A percentile compares a stretch with the other conserved stretches of the same genome.
Conservation (phyloP, 345 rosid genomes). For the Hibiscus mutabilis region DNA sequence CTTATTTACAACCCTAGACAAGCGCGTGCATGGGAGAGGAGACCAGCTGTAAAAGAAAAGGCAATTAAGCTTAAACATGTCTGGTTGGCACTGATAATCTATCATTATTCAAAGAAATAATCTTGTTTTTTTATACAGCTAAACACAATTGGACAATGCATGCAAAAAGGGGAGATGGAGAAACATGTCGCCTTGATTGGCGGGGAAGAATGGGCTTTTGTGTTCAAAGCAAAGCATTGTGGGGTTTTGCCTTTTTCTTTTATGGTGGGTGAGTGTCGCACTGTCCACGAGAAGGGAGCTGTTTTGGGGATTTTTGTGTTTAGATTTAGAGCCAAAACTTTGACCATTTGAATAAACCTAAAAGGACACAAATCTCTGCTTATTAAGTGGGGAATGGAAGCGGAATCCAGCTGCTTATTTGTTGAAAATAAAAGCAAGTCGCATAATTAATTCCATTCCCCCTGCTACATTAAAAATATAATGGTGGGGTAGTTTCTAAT, state of each 20-base stretch:
- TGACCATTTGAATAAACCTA: slow-evolving; percentile 27
- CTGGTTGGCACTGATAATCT: neutral
- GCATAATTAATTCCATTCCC: no score
- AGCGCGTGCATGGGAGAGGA: slow-evolving; percentile 5
- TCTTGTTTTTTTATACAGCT: no score
- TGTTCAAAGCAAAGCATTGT: slow-evolving; percentile 15
- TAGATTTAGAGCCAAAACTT: slow-evolving; percentile 1
- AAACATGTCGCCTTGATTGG: slow-evolving; percentile 46
- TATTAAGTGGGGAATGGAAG: neutral
- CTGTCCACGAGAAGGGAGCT: slow-evolving; percentile 15
- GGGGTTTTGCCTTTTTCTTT: neutral
- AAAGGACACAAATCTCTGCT: neutral
- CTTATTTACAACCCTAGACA: no score
- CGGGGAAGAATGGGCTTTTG: slow-evolving; percentile 24
- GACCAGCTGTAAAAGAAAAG: slow-evolving; percentile 19
- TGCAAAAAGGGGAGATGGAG: neutral
- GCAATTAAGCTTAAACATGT: neutral
- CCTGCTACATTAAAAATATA: no score
- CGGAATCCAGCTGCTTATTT: neutral
- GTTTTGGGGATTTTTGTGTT: no score
- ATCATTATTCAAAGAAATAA: neutral
- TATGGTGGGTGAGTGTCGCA: neutral
- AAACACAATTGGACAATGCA: neutral
- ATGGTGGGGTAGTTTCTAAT: no score
- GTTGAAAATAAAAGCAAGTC: no score